Evolutionary conservation across 179 eudicot genomes (phyloP), one percentile per base, ranked within the genome.

Genomic region (Spergularia azorica): DNA sequence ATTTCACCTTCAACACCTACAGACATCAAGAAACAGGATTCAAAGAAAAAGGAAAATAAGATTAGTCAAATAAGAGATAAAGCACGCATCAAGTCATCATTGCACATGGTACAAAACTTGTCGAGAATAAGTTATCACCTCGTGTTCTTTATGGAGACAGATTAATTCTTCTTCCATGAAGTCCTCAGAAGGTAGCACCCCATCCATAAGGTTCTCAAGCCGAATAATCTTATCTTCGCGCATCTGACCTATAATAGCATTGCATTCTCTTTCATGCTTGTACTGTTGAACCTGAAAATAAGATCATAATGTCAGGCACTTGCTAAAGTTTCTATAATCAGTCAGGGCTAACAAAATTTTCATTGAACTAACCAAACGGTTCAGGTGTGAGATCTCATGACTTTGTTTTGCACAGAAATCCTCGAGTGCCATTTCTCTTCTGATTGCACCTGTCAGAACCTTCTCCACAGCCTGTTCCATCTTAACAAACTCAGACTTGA

Each of bases 251-350:
- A 94, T 91, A 64, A 96, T 90, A 39, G 88, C 89, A 80, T 87
- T 94, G 87, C 99, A 94, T 81, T 96, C 99, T 74, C 99, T 86
- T 87, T 96, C 98, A 74, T 96, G 98, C 81, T 94, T 96, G 81
- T 90, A 94, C 76, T 94, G 99, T 76, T 96, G 98, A 79, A 96
- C 88, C 99, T 96, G 93, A 57, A 83, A 66, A 43, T 54, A 46
- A 66, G 63, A 17, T 1, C 67, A 67, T 50, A 26, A 43, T 57
- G 67, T 86, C 68, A 83, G 68, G 60, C 50, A 43, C 2, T 20
- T 63, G 6, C 20, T 73, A 58, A 52, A 72, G 32, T 38, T 66
- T 56, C 38, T 6, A 15, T 20, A 21, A 43, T 20, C 13, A 68
- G 46, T 39, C 39, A 41, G 41, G 15, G 20, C 38, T 14, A 55